Base-by-base conservation (phyloP, 2,329 filamentous ascomycete species). In the Pseudogymnoascus sp. region DNA sequence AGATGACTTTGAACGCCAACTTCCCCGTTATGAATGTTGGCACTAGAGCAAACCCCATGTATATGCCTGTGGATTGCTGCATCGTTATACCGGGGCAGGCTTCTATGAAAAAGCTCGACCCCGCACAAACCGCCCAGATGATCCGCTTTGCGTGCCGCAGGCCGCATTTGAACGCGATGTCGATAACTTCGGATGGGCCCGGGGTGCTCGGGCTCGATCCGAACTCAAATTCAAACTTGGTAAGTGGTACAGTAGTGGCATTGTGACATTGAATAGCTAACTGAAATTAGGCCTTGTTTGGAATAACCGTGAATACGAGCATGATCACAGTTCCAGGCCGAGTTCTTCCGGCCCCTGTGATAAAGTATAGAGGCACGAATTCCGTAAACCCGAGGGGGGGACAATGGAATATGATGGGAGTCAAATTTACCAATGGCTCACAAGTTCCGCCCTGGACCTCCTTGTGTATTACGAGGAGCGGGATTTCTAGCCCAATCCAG, bases 271-370 rank as follows among this genome's bases (percentile, higher is more conserved):
- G 9, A 35, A 42, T 33, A 42, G 67, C 69, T 65, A 60, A 61
- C 55, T 29, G 12, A 58, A 10, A 64, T 10, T 62, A 80, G 78
- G 65, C 65, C 4, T 70, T 77, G 1, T 94, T 92, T 64, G 87
- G 87, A 4, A 78, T 95, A 64, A 74, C 75, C 1, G 80, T 92
- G 2, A 78, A 77, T 5, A 80, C 81, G 10, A 73, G 77, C 1
- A 79, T 96, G 35, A 77, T 96, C 35, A 88, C 88, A 0, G 88
- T 96, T 0, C 78, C 79, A 0, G 92, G 84, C 1, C 85, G 92
- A 5, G 81, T 93, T 40, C 79, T 96, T 0, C 42, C 68, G 0
- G 69, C 83, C 0, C 91, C 91, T 0, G 68, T 66, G 0, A 74
- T 96, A 29, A 71, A 75, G 1, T 96, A 96, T 69, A 64, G 71